phyloP scores from a whole-genome alignment of 768 basidiomycete genomes.

The Boletus huronensis region DNA sequence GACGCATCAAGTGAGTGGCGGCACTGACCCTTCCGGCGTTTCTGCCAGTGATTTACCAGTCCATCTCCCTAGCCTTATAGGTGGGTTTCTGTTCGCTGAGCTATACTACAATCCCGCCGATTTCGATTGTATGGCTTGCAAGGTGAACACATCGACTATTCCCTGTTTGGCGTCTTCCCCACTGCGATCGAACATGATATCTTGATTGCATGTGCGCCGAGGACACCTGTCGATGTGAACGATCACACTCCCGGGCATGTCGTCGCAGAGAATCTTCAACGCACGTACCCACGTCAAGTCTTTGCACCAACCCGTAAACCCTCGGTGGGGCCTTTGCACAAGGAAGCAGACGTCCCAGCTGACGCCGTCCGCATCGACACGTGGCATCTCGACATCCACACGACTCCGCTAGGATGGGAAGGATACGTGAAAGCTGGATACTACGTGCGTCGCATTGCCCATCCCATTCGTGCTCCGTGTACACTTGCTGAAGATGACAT shows the following conservation, averaged over 20 bases:
- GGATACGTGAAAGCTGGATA: slow-evolving; percentile 87
- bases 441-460: slow-evolving; percentile 47
- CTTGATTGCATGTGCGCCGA: slow-evolving; percentile 69
- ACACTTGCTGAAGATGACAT: background rate
- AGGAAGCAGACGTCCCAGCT: slow-evolving; percentile 29
- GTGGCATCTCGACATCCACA: slow-evolving; percentile 73
- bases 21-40: background rate
- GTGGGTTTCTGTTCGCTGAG: slow-evolving; percentile 14
- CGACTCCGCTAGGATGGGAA: slow-evolving; percentile 71
- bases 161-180: slow-evolving; percentile 79
- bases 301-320: slow-evolving; percentile 52
- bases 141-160: slow-evolving; percentile 86
- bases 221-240: slow-evolving; percentile 9
- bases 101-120: background rate
- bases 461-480: background rate
- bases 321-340: slow-evolving; percentile 21
- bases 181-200: slow-evolving; percentile 84
- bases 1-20: slow-evolving; percentile 65
- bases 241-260: slow-evolving; percentile 49
- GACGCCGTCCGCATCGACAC: slow-evolving; percentile 41
- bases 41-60: background rate
- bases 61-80: slow-evolving; percentile 31
- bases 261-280: slow-evolving; percentile 57
- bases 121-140: slow-evolving; percentile 17
- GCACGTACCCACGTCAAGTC: slow-evolving; percentile 53